These are phyloP conservation scores for Sphagnurus paluster DNA, from an alignment of 1,284 basidiomycete species.

Conservation along the genomic window DNA sequence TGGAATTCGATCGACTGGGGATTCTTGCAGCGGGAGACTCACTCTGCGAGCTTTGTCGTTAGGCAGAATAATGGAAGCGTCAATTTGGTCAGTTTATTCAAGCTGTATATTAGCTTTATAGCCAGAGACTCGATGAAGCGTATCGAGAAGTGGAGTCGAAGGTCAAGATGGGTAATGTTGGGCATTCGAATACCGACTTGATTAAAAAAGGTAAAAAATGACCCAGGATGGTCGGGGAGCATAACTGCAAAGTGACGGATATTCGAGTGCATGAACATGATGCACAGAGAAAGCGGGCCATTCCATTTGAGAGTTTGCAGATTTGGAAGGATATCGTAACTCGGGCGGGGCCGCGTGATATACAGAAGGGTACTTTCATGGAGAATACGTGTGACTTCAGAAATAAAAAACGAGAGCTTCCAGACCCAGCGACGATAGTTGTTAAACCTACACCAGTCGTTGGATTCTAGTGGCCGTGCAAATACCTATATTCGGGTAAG, in stretches of 20 bases:
- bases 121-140: slow-evolving; percentile 37
- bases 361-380: slow-evolving; percentile 45
- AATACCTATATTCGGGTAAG: slow-evolving; percentile 33
- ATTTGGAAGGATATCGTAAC: slow-evolving; percentile 53
- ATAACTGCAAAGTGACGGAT: slow-evolving; percentile 32
- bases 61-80: slow-evolving; percentile 51
- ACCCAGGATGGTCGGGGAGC: slow-evolving; percentile 20
- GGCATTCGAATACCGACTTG: slow-evolving; percentile 57
- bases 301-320: slow-evolving; percentile 46
- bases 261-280: slow-evolving; percentile 41
- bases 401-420: slow-evolving; percentile 28
- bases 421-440: slow-evolving; percentile 57
- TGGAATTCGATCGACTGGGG: slow-evolving; percentile 53
- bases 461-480: slow-evolving; percentile 40
- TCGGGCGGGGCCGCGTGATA: slow-evolving; percentile 53
- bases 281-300: slow-evolving; percentile 26
- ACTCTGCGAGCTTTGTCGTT: slow-evolving; percentile 45
- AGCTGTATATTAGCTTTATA: slow-evolving; percentile 35
- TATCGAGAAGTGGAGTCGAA: slow-evolving; percentile 39
- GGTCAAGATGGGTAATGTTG: slow-evolving; percentile 41
- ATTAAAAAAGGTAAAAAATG: slow-evolving; percentile 39
- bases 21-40: slow-evolving; percentile 43
- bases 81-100: slow-evolving; percentile 49
- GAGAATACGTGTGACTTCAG: slow-evolving; percentile 12
- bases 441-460: slow-evolving; percentile 58